Base-by-base conservation (phyloP, 306 rosid species). In the Senna tora region DNA sequence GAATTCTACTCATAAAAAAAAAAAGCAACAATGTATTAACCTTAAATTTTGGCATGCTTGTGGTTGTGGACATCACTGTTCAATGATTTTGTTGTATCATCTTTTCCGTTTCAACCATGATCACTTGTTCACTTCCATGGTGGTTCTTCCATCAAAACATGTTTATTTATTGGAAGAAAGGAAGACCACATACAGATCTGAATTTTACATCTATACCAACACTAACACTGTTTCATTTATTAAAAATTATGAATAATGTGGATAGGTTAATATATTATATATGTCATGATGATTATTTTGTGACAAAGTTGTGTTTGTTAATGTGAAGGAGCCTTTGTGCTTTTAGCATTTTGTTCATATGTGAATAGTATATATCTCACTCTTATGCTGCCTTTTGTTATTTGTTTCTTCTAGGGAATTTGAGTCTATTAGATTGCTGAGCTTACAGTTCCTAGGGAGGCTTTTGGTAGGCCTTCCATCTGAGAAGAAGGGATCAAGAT, bases 371-470 rank as follows among this genome's bases (percentile, higher is more conserved):
- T 57, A 39, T 55, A 56, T 53, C 52, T 49, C 30, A 50, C 52
- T 84, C 79, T 81, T 60, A 20, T 53, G 36, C 45, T 11, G 21
- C 62, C 54, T 25, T 21, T 20, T 67, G 36, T 75, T 51, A 42
- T 34, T 75, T 71, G 59, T 70, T 74, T 78, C 30, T 65, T 64
- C 20, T 65, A 94, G 98, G 92, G 91, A 88, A 59, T 77, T 75
- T 58, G 98, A 94, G 78, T 88, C 98, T 71, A 89, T 91, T 78
- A 87, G 98, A 85, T 80, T 94, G 88, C 87, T 94, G 73, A 84
- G 98, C 82, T 80, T 94, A 78, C 97, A 94, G 82, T 92, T 91
- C 78, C 87, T 94, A 47, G 98, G 98, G 72, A 91, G 85, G 87
- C 95, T 94, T 82, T 78, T 94, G 87, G 95, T 94, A 56, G 97